These are phyloP conservation scores for Suillus ampliporus DNA, from an alignment of 768 basidiomycete species.

Conservation along the genomic window DNA sequence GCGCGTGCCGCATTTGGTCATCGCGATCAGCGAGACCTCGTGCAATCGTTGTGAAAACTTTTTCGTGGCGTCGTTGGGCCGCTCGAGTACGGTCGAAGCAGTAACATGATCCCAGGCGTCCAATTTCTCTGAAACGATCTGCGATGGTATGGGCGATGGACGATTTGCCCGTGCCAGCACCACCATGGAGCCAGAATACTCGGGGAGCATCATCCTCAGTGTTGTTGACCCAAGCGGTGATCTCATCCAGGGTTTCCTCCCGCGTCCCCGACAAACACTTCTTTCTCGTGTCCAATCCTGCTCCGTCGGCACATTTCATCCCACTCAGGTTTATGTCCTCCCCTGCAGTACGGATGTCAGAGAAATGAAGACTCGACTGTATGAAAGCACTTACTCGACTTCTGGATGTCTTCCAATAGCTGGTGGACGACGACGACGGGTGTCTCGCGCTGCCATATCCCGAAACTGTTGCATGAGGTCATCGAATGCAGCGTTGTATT, in stretches of 20 bases:
- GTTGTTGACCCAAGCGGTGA: slow-evolving; percentile 31
- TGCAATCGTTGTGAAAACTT: slow-evolving; percentile 21
- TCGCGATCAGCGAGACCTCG: not conserved
- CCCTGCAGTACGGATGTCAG: not conserved
- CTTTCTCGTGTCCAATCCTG: slow-evolving; percentile 12
- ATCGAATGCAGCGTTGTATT: slow-evolving; percentile 1
- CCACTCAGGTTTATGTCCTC: slow-evolving; percentile 3
- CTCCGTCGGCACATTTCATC: slow-evolving; percentile 3
- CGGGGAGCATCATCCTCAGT: slow-evolving; percentile 9
- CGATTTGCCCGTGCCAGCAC: slow-evolving; percentile 26
- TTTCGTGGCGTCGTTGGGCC: slow-evolving; percentile 11
- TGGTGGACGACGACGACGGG: not conserved
- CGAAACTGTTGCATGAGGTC: slow-evolving; percentile 9
- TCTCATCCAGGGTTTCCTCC: slow-evolving; percentile 27
- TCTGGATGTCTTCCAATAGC: not conserved
- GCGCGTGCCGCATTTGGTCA: no score
- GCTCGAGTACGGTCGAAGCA: slow-evolving; percentile 27
- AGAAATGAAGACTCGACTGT: not conserved
- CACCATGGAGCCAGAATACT: slow-evolving; percentile 15
- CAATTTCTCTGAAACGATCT: slow-evolving; percentile 14
- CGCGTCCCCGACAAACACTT: slow-evolving; percentile 31
- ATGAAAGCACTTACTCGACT: not conserved
- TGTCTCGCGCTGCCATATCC: slow-evolving; percentile 6
- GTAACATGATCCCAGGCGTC: slow-evolving; percentile 20
- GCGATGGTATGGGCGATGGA: slow-evolving; percentile 29